phyloP scores from a whole-genome alignment of 139 green algal species.

The Eudorina sp. region DNA sequence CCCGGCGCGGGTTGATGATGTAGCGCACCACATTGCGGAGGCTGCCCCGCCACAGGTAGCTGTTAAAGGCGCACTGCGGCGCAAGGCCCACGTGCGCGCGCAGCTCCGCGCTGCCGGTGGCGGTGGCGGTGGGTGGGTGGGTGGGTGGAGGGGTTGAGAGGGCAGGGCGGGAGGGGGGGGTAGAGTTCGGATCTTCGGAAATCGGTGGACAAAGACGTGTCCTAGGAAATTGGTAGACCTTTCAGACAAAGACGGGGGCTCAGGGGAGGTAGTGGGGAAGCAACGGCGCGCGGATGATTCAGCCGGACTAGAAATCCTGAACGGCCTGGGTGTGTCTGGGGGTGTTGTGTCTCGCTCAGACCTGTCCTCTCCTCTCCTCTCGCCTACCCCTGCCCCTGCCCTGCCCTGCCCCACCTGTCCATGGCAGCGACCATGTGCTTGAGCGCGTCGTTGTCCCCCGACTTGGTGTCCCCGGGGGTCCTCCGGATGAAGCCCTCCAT shows the following conservation, averaged over 20 bases:
- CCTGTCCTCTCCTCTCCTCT: no score
- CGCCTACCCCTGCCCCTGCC: not conserved
- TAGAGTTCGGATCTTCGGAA: not conserved
- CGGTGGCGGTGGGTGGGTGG: not conserved
- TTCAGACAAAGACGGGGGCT: no score
- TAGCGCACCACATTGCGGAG: slow-evolving; percentile 50
- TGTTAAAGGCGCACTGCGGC: slow-evolving; percentile 68
- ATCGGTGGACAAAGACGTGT: no score
- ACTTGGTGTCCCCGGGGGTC: slow-evolving; percentile 52
- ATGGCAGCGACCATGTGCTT: slow-evolving; percentile 52
- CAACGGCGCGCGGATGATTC: no score
- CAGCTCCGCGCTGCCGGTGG: slow-evolving; percentile 16
- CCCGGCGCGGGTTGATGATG: not conserved
- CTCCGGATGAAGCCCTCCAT: slow-evolving; percentile 52
- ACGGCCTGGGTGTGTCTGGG: no score
- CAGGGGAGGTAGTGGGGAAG: no score
- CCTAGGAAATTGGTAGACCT: no score
- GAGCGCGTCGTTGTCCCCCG: slow-evolving; percentile 69
- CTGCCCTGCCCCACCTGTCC: not conserved
- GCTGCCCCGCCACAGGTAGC: slow-evolving; percentile 59
- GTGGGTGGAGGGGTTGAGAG: not conserved
- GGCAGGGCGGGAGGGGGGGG: not conserved
- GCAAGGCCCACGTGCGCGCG: slow-evolving; percentile 45
- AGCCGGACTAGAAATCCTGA: no score
- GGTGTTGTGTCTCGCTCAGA: no score